Percentiles rank a stretch among this genome's conserved stretches.
Conservation (phyloP, 139 green algal species). For the Haematococcus sp. region DNA sequence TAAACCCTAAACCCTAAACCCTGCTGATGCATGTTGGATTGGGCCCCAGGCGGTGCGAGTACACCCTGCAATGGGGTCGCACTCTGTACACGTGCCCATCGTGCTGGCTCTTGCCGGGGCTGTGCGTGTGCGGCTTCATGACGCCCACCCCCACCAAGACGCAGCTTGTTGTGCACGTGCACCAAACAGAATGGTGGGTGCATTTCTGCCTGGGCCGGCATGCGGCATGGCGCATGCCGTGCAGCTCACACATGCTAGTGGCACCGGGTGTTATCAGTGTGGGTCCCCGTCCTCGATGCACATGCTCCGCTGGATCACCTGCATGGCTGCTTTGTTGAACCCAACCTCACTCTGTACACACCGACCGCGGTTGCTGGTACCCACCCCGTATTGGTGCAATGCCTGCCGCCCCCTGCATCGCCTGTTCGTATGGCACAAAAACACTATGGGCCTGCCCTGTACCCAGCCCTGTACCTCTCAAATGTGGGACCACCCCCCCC, state of each 20-base stretch:
- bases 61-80: slow-evolving; percentile 6
- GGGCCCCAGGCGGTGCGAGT: not conserved
- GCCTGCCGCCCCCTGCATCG: too few relatives aligned
- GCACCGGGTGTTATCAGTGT: not conserved
- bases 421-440: too few relatives aligned
- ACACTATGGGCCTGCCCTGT: too few relatives aligned
- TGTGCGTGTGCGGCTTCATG: slow-evolving; percentile 33
- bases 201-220: not conserved
- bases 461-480: too few relatives aligned
- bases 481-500: too few relatives aligned
- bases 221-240: not conserved
- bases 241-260: not conserved
- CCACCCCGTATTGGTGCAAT: too few relatives aligned
- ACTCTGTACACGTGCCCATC: slow-evolving; percentile 25
- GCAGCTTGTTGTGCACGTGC: slow-evolving; percentile 25
- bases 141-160: slow-evolving; percentile 1
- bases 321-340: too few relatives aligned
- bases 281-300: not conserved
- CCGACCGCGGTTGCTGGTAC: too few relatives aligned
- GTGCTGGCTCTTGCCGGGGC: slow-evolving; percentile 36
- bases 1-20: too few relatives aligned
- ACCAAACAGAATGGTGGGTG: slow-evolving; percentile 30
- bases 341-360: too few relatives aligned
- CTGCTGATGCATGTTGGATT: not conserved
- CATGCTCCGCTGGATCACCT: too few relatives aligned